Percentiles rank a stretch among this genome's conserved stretches.
Conservation (phyloP, 495 filamentous ascomycete genomes). For the Penicillium lagena region DNA sequence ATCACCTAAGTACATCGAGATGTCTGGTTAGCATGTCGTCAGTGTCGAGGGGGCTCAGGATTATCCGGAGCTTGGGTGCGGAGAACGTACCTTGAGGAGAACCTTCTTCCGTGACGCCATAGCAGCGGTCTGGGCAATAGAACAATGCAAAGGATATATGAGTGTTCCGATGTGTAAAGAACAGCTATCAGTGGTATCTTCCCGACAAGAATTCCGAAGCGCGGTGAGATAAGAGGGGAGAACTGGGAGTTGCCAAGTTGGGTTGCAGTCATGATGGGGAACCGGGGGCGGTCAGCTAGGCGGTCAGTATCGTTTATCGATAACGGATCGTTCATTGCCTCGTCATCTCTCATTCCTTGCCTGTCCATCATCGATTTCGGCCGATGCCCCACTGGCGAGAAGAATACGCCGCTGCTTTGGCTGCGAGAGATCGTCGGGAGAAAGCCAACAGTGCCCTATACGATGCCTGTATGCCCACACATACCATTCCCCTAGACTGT, state of each 20-base stretch:
- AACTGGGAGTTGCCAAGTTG: constrained; percentile 16
- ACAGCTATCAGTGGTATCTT: background rate
- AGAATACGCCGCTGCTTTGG: constrained; percentile 49
- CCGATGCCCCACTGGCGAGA: constrained; percentile 51
- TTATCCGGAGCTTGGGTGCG: constrained; percentile 5
- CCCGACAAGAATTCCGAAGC: background rate
- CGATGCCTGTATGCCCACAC: constrained; percentile 46
- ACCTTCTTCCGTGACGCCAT: constrained; percentile 98
- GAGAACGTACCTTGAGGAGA: constrained; percentile 73
- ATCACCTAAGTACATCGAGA: constrained; percentile 63
- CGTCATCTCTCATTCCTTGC: constrained; percentile 2
- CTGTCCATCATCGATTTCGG: background rate
- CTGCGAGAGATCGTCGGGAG: constrained; percentile 50
- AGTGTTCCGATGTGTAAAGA: background rate
- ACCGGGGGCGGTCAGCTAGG: constrained; percentile 17
- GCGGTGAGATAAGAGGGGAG: constrained; percentile 7
- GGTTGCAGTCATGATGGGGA: constrained; percentile 29
- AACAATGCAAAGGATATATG: background rate
- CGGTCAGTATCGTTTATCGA: constrained; percentile 11
- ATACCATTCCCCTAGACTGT: too few species aligned
- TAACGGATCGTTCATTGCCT: constrained; percentile 19
- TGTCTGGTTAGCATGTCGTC: constrained; percentile 2
- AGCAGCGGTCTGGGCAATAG: constrained; percentile 13
- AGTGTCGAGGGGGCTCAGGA: too few species aligned
- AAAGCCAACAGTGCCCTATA: constrained; percentile 50